Evolutionary conservation across 371 early-diverging fungal species (phyloP), one percentile per base, ranked within the genome.

Genomic region (Haplosporangium sp.): DNA sequence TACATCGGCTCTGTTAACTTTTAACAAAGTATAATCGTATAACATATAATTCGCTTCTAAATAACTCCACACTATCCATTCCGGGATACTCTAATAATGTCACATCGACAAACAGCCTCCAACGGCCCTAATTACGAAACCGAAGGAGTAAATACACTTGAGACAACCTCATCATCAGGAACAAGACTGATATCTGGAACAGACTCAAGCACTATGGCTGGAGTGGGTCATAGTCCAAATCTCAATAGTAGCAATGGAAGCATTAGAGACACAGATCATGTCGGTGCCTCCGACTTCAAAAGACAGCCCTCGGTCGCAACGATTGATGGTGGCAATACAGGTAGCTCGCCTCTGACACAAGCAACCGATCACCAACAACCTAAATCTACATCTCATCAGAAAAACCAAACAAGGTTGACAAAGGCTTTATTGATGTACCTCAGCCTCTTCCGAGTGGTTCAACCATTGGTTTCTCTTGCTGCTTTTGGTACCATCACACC

Each of bases 401-500:
- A 61, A 9, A 67, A 40, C n/a, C 82, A 81, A 48, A 68, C 67
- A 8, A 60, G 71, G 3, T 58, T 81, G 39, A 81, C 82, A 50
- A 74, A 75, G 52, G 82, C 75, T 13, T 34, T 81, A 1, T 67
- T 75, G 17, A 34, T 65, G 20, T 81, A 81, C 55, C 48, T 81
- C 65, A 81, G 67, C n/a, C 45, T 81, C 15, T 81, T 81, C 59
- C 61, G 82, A 0, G 57, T 81, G 20, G 69, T 72, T 20, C 82
- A 81, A 59, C 82, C 82, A 0, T 52, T 81, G 17, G 72, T 48
- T 37, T 81, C 82, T 1, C 48, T 81, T 7, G 50, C 52, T 3
- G 71, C 71, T 17, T 52, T 81, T 40, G 82, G 66, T 4, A 81
- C 82, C 9, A 81, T 81, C 63, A 61, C 75, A 7, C 82, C 82